Percentiles rank a stretch among this genome's conserved stretches.
Conservation (phyloP, 2,329 filamentous ascomycete genomes). For the Apiospora sp. region DNA sequence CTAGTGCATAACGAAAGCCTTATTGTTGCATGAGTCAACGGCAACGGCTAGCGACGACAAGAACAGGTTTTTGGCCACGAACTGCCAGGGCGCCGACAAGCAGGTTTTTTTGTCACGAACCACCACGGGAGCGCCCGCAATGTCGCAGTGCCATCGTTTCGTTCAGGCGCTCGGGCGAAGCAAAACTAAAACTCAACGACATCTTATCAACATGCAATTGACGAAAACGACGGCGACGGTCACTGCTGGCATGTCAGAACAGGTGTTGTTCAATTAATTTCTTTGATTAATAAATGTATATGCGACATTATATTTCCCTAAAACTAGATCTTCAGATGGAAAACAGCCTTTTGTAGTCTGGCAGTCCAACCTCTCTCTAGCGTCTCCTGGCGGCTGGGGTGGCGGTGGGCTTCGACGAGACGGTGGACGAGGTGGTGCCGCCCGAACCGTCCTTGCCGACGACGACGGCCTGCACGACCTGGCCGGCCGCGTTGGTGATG, state of each 20-base stretch:
- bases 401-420: constrained; percentile 21
- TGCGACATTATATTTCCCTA: not conserved
- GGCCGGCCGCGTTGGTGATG: constrained; percentile 56
- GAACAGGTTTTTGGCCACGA: not conserved
- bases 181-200: constrained; percentile 7
- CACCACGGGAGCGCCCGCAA: constrained; percentile 5
- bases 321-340: not conserved
- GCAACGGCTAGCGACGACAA: not conserved
- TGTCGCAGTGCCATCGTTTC: not conserved
- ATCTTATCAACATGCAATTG: not conserved
- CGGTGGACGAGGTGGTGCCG: constrained; percentile 30
- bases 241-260: not conserved
- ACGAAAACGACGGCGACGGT: not conserved
- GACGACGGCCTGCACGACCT: constrained; percentile 56
- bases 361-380: not conserved
- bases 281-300: constrained; percentile 12
- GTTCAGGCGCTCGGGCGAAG: not conserved
- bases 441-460: constrained; percentile 32
- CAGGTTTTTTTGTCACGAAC: not conserved
- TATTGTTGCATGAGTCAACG: not conserved
- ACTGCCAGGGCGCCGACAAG: not conserved
- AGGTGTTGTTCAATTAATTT: not conserved
- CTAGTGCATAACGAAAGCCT: not conserved
- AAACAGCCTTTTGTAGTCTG: not conserved
- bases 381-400: constrained; percentile 18